Base-by-base conservation (phyloP, 2,329 filamentous ascomycete genomes). In the Diaporthe australafricana region DNA sequence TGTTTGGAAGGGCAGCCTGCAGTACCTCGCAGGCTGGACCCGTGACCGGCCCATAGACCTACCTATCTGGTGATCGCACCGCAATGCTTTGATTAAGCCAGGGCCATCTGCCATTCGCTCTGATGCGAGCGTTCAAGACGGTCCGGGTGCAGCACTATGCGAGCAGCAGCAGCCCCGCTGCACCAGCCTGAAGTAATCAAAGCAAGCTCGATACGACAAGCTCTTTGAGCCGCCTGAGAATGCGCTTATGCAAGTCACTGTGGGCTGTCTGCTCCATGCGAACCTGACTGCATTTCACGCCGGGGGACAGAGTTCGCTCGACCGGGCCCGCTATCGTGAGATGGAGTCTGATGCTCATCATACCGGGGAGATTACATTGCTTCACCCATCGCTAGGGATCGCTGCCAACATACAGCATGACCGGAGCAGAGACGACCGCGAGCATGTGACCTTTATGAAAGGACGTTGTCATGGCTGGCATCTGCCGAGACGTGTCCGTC, bases 231-330 rank as follows among this genome's bases (percentile, higher is more conserved):
- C 40, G 57, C 67, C 60, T 47, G 57, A 73, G 68, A 72, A 72
- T 77, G 72, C 76, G 74, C 75, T 74, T 74, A 71, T 72, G 72
- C 72, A 75, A 40, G 70, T 57, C 52, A 70, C 48, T 66, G 56
- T 72, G 70, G 68, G 56, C 56, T 68, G 60, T 72, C 47, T 22
- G 57, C 48, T 70, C 40, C 52, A 57, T 65, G 65, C 30, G 63
- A 42, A 55, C 35, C 50, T 70, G 47, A 27, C 57, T 55, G 68
- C 57, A 66, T 8, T 38, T 65, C 60, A 38, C 45, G 60, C 30
- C 60, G 60, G 67, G 63, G 30, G 50, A 68, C 57, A 62, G 45
- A 56, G 35, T 52, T 35, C 20, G 56, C 56, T 50, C 38, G 60
- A 35, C 56, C 40, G 68, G 73, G 72, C 72, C 73, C 74, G 67